These are phyloP conservation scores for Fistulifera pelliculosa DNA, from an alignment of 108 stramenopile species.

Conservation along the genomic window DNA sequence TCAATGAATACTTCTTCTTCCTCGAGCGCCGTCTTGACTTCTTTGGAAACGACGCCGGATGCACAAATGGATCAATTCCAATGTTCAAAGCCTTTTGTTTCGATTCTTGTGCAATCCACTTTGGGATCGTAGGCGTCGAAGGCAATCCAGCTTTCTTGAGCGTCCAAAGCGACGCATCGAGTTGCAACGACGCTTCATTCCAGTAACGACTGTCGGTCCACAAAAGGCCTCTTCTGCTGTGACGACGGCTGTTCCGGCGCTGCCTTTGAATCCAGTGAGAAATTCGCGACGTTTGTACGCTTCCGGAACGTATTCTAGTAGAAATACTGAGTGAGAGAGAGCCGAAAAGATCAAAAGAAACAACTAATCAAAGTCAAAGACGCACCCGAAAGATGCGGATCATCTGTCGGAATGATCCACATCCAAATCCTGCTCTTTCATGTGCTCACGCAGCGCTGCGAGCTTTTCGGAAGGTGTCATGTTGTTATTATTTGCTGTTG, in stretches of 20 bases:
- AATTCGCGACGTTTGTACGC: conserved; percentile 84
- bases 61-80: conserved; percentile 77
- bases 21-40: conserved; percentile 50
- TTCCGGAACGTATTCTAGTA: conserved; percentile 88
- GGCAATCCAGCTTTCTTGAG: conserved; percentile 79
- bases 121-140: conserved; percentile 55
- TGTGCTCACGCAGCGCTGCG: conserved; percentile 37
- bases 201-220: conserved; percentile 98
- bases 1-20: conserved; percentile 21
- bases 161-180: conserved; percentile 59
- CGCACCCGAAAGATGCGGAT: conserved; percentile 82
- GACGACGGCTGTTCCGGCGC: conserved; percentile 93
- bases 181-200: conserved; percentile 80
- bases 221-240: conserved; percentile 36
- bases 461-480: conserved; percentile 45
- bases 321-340: background rate
- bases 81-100: conserved; percentile 28
- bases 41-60: conserved; percentile 74
- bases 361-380: background rate
- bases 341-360: background rate
- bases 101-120: conserved; percentile 51
- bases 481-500: conserved; percentile 2
- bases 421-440: conserved; percentile 56
- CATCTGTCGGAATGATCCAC: conserved; percentile 79
- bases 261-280: conserved; percentile 87